These are phyloP conservation scores for Dichomitus squalens DNA, from an alignment of 1,284 basidiomycete species.

Conservation along the genomic window DNA sequence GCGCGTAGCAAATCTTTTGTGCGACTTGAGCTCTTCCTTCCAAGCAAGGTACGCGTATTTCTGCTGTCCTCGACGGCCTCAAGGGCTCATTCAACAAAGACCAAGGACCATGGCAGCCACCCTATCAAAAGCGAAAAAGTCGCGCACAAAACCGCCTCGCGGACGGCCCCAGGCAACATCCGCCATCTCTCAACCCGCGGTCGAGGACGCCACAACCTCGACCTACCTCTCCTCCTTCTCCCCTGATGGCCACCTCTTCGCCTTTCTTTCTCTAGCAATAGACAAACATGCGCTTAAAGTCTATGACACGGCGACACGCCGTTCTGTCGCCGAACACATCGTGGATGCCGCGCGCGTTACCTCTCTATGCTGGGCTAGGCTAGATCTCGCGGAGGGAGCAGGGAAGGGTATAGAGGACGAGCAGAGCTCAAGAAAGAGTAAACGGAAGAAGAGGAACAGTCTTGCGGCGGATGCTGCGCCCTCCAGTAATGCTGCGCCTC, in stretches of 20 bases:
- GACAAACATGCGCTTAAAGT: conserved; percentile 77
- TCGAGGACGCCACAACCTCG: conserved; percentile 49
- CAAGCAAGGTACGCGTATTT: conserved; percentile 11
- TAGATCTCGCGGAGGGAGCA: conserved; percentile 31
- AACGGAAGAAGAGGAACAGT: conserved; percentile 46
- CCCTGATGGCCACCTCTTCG: conserved; percentile 59
- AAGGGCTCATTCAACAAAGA: neutral
- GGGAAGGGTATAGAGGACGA: conserved; percentile 28
- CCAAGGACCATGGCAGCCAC: conserved; percentile 38
- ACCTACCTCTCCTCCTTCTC: conserved; percentile 64
- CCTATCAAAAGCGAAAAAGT: conserved; percentile 50
- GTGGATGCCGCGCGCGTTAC: conserved; percentile 60
- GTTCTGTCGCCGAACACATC: conserved; percentile 59
- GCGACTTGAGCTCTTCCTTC: conserved; percentile 10
- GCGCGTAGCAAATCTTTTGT: conserved; percentile 25
- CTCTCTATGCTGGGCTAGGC: conserved; percentile 53
- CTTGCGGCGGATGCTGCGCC: conserved; percentile 26
- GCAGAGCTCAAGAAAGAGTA: conserved; percentile 31
- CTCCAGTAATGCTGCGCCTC: conserved; percentile 25
- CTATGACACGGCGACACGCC: conserved; percentile 58
- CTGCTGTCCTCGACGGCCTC: neutral
- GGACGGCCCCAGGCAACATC: conserved; percentile 58
- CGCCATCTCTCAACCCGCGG: conserved; percentile 58
- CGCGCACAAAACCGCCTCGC: conserved; percentile 52
- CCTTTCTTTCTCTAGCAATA: conserved; percentile 66